Evolutionary conservation across 2,329 filamentous ascomycete genomes (phyloP).

Genomic region (Botrytis byssoidea): DNA sequence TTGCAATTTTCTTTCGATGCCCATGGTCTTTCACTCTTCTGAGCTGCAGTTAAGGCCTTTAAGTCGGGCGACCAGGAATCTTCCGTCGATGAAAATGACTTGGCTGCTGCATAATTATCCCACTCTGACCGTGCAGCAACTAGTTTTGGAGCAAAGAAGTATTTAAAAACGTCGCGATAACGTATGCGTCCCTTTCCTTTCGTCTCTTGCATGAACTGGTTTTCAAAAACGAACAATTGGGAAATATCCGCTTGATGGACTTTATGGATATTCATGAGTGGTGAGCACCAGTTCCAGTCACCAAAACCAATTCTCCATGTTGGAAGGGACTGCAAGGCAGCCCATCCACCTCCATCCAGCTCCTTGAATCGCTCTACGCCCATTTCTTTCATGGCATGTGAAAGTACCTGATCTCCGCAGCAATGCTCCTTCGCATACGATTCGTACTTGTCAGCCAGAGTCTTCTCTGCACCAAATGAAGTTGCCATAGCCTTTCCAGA

Average conservation of each 20-base stretch:
- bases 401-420: slow-evolving; percentile 25
- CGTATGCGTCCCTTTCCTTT: slow-evolving; percentile 19
- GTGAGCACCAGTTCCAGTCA: slow-evolving; percentile 23
- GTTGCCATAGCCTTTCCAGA: slow-evolving; percentile 50
- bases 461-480: slow-evolving; percentile 20
- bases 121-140: slow-evolving; percentile 15
- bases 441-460: slow-evolving; percentile 18
- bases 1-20: slow-evolving; percentile 21
- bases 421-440: slow-evolving; percentile 21
- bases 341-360: slow-evolving; percentile 23
- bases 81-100: slow-evolving; percentile 19
- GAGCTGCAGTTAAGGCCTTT: background rate
- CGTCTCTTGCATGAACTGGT: slow-evolving; percentile 19
- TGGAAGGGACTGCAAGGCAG: slow-evolving; percentile 21
- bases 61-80: background rate
- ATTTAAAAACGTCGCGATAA: slow-evolving; percentile 23
- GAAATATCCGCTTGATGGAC: slow-evolving; percentile 26
- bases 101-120: slow-evolving; percentile 25
- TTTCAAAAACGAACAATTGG: slow-evolving; percentile 22
- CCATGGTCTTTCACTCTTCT: slow-evolving; percentile 22
- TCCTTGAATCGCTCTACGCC: slow-evolving; percentile 21
- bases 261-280: slow-evolving; percentile 26
- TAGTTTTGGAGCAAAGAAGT: slow-evolving; percentile 8
- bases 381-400: slow-evolving; percentile 19
- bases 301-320: slow-evolving; percentile 23